A percentile compares a stretch with the other conserved stretches of the same genome.
phyloP scores from a whole-genome alignment of 2,329 filamentous ascomycete genomes.

The Penicillium paneum region DNA sequence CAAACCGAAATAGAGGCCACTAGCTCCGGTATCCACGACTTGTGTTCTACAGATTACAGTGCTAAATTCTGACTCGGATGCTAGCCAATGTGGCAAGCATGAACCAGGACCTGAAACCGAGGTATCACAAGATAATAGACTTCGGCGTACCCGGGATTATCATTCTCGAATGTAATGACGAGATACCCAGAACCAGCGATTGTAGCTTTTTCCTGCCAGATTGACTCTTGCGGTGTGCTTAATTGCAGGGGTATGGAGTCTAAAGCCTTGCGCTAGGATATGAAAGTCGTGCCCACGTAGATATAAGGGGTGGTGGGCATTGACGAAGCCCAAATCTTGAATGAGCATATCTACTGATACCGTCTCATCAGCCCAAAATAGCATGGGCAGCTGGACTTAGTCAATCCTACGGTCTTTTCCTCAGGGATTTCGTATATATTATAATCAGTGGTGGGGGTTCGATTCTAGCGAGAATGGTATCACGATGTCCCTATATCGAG shows the following conservation, averaged over 20 bases:
- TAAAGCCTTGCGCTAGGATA: slow-evolving; percentile 44
- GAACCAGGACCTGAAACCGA: not conserved
- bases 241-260: slow-evolving; percentile 24
- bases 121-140: not conserved
- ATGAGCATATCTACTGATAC: too few relatives aligned
- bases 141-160: not conserved
- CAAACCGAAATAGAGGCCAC: not conserved
- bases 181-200: slow-evolving; percentile 4
- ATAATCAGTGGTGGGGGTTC: too few relatives aligned
- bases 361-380: too few relatives aligned
- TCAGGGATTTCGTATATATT: too few relatives aligned
- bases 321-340: too few relatives aligned
- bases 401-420: too few relatives aligned
- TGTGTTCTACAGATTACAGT: not conserved
- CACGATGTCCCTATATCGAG: slow-evolving; percentile 29
- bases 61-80: not conserved
- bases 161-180: not conserved
- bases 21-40: not conserved
- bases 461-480: slow-evolving; percentile 24
- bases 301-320: too few relatives aligned
- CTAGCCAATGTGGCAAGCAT: not conserved
- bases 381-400: too few relatives aligned
- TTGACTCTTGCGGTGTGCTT: slow-evolving; percentile 9
- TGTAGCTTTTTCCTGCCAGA: slow-evolving; percentile 13
- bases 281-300: too few relatives aligned